phyloP scores from a whole-genome alignment of 495 filamentous ascomycete genomes.

The Penicillium robsamsonii region DNA sequence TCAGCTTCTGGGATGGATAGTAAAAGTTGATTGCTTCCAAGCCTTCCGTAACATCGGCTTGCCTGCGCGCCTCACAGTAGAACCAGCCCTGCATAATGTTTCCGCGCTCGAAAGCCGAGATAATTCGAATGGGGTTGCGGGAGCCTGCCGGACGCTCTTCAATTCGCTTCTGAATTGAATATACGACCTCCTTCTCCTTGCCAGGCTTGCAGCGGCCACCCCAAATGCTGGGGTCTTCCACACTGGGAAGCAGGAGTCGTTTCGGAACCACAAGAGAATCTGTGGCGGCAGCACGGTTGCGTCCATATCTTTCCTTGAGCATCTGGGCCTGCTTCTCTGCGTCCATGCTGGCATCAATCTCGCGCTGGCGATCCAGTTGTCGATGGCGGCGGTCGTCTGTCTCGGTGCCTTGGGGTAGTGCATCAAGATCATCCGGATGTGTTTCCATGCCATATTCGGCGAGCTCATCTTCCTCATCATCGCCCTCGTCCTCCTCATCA shows the following conservation, averaged over 20 bases:
- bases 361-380: slow-evolving; percentile 88
- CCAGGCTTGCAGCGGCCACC: slow-evolving; percentile 88
- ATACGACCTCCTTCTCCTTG: slow-evolving; percentile 89
- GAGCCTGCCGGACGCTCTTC: slow-evolving; percentile 69
- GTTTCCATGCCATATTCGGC: slow-evolving; percentile 84
- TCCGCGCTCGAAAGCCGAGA: slow-evolving; percentile 85
- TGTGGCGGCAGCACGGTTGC: slow-evolving; percentile 55
- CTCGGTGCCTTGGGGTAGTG: slow-evolving; percentile 73
- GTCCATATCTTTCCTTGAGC: slow-evolving; percentile 79
- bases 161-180: slow-evolving; percentile 80
- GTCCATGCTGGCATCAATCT: slow-evolving; percentile 79
- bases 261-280: slow-evolving; percentile 74
- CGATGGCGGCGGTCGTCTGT: slow-evolving; percentile 89
- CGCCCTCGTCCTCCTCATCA: slow-evolving; percentile 87
- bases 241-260: slow-evolving; percentile 83
- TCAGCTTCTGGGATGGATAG: slow-evolving; percentile 78
- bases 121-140: slow-evolving; percentile 74
- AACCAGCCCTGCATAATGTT: slow-evolving; percentile 88
- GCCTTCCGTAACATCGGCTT: slow-evolving; percentile 78
- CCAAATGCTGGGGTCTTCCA: slow-evolving; percentile 96
- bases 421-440: slow-evolving; percentile 85
- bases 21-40: slow-evolving; percentile 80
- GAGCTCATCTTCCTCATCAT: slow-evolving; percentile 82
- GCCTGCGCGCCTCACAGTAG: slow-evolving; percentile 86
- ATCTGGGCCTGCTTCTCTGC: slow-evolving; percentile 89